Base-by-base conservation (phyloP, 2,329 filamentous ascomycete genomes). In the Colletotrichum liaoningense region DNA sequence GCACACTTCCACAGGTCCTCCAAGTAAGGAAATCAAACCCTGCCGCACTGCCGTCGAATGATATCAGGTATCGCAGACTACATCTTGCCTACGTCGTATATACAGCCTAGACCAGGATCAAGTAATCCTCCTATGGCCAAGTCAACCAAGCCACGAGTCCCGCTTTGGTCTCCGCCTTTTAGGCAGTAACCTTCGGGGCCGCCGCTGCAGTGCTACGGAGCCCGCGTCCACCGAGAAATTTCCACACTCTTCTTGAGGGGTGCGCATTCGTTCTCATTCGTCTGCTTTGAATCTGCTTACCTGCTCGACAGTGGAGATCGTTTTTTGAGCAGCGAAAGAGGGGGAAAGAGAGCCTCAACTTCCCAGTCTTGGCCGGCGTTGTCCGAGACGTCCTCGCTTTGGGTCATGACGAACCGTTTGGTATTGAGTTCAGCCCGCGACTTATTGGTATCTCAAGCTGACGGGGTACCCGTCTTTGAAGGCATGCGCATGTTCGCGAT, bases 91-190 rank as follows among this genome's bases (percentile, higher is more conserved):
- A 42, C 38, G 42, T 62, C 58, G 58, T 62, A 28, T 46, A 26
- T 7, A 28, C 58, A 6, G 14, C 14, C 24, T 11, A 24, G n/a
- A 14, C 6, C 16, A 35, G 55, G 55, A 63, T 67, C 14, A n/a
- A 54, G 67, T 67, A 46, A 67, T 55, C 46, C 54, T 55, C 33
- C 54, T 28, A 52, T 28, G 38, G 22, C 6, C 69, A 64, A 56
- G n/a, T 30, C 59, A 64, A 33, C 19, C 8, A 35, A 26, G 46
- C 59, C 59, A 69, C 28, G 59, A 55, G 59, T 73, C 55, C 42
- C 22, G 42, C 55, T 26, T 24, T 22, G n/a, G 33, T 14, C 14
- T 42, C 26, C 38, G 26, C 16, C 49, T 26, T 26, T 26, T 22
- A 19, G 14, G 16, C 38, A 42, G 38, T 16, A 42, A 42, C 38